Percentiles rank a stretch among this genome's conserved stretches.
Evolutionary conservation across 495 filamentous ascomycete species (phyloP).

Genomic region (Penicillium paxilli): DNA sequence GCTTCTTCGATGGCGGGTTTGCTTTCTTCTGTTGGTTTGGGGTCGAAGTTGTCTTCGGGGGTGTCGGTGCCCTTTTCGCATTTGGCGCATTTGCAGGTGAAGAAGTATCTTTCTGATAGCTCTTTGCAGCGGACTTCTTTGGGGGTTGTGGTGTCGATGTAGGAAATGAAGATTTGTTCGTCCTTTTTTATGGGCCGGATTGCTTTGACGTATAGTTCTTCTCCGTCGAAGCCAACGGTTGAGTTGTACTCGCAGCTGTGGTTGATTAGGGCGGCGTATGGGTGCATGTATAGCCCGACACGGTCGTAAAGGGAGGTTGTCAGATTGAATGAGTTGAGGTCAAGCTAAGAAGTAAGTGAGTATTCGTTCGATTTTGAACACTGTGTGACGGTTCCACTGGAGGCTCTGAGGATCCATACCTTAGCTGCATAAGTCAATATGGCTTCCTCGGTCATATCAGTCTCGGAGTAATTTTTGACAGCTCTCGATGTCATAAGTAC

Average conservation of each 20-base stretch:
- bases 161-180: conserved; percentile 68
- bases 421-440: conserved; percentile 43
- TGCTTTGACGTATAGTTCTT: conserved; percentile 44
- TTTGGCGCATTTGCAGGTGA: conserved; percentile 61
- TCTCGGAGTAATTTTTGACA: conserved; percentile 51
- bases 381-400: too few species aligned
- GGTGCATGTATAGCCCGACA: conserved; percentile 62
- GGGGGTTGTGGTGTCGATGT: conserved; percentile 62
- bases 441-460: conserved; percentile 36
- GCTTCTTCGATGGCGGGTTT: conserved; percentile 15
- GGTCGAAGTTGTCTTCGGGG: conserved; percentile 20
- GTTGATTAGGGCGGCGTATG: conserved; percentile 59
- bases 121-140: conserved; percentile 46
- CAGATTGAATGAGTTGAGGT: conserved; percentile 62
- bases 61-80: conserved; percentile 39
- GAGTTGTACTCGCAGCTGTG: conserved; percentile 73
- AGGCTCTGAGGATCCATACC: too few species aligned
- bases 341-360: conserved; percentile 9
- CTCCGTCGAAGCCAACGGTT: conserved; percentile 62
- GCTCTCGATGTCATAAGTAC: conserved; percentile 55
- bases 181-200: conserved; percentile 47
- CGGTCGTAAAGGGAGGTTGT: conserved; percentile 57
- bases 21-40: conserved; percentile 8
- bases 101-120: conserved; percentile 61
- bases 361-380: too few species aligned